A percentile compares a stretch with the other conserved stretches of the same genome.
These are phyloP conservation scores for Mediolabrus comicus DNA, from an alignment of 108 stramenopile species.

Conservation along the genomic window DNA sequence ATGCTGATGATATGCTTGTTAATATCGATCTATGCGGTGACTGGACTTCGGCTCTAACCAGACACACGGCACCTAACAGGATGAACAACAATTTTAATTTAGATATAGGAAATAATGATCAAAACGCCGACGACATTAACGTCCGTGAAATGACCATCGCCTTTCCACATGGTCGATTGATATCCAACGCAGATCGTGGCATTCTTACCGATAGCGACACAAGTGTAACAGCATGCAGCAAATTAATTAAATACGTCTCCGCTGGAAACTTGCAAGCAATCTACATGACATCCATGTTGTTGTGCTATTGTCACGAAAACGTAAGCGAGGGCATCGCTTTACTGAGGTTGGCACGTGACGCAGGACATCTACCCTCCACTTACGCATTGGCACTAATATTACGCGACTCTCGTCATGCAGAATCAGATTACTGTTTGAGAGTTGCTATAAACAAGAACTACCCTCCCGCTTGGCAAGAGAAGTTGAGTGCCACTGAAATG, in stretches of 20 bases:
- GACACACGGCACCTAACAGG: background rate
- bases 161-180: background rate
- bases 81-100: slow-evolving; percentile 42
- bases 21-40: slow-evolving; percentile 62
- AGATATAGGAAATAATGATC: slow-evolving; percentile 24
- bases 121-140: slow-evolving; percentile 13
- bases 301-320: slow-evolving; percentile 80
- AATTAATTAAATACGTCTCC: slow-evolving; percentile 47
- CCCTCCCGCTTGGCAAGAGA: slow-evolving; percentile 76
- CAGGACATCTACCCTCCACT: slow-evolving; percentile 63
- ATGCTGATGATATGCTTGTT: slow-evolving; percentile 57
- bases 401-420: slow-evolving; percentile 61
- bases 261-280: slow-evolving; percentile 78
- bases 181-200: slow-evolving; percentile 18
- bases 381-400: slow-evolving; percentile 78
- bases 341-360: slow-evolving; percentile 55
- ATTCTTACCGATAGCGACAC: slow-evolving; percentile 27
- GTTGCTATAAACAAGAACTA: slow-evolving; percentile 58
- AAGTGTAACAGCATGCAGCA: slow-evolving; percentile 11
- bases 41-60: slow-evolving; percentile 18
- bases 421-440: slow-evolving; percentile 58
- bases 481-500: slow-evolving; percentile 65
- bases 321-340: slow-evolving; percentile 62
- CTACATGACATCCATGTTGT: slow-evolving; percentile 84
- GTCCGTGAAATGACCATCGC: background rate